These are phyloP conservation scores for Alternaria infectoria DNA, from an alignment of 2,329 filamentous ascomycete genomes.

Conservation along the genomic window DNA sequence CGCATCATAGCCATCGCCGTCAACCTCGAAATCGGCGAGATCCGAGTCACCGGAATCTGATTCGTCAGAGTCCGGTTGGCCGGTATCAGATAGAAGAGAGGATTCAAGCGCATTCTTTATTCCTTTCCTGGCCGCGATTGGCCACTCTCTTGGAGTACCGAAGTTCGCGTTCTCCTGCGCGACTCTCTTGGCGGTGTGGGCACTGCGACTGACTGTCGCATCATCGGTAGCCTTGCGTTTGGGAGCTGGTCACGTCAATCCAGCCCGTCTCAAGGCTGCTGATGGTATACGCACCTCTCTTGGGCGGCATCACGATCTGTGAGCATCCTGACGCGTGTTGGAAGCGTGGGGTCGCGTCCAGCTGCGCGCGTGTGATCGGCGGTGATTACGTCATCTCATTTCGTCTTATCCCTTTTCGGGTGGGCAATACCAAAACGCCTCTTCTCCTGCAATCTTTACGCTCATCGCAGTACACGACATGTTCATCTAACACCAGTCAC, in stretches of 20 bases:
- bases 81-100: rapidly evolving
- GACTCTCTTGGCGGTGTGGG: neutral
- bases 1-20: neutral
- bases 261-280: too few relatives aligned
- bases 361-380: neutral
- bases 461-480: neutral
- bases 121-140: neutral
- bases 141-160: neutral
- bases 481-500: neutral
- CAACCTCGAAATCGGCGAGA: neutral
- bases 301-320: neutral
- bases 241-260: neutral
- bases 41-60: neutral
- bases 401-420: neutral
- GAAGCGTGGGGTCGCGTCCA: neutral
- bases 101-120: neutral
- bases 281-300: neutral
- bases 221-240: neutral
- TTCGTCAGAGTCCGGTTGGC: neutral
- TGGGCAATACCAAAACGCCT: neutral
- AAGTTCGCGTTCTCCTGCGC: neutral
- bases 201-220: neutral
- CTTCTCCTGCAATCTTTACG: neutral
- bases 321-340: neutral
- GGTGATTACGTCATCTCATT: neutral